Base-by-base conservation (phyloP, 1,139 yeast genomes). In the Pichia sp. region DNA sequence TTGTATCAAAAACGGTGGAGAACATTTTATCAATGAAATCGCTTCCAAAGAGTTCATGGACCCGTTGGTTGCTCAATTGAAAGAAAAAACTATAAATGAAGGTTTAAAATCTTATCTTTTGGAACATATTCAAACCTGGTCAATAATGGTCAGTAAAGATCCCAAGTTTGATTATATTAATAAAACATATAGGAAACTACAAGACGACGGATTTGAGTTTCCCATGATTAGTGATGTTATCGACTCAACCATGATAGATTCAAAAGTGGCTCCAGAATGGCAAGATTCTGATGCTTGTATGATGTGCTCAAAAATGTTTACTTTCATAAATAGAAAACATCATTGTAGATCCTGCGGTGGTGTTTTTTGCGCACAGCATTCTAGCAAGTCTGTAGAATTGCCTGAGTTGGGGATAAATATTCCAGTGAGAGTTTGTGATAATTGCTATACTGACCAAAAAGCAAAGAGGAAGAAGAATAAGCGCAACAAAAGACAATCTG, bases 261-360 rank as follows among this genome's bases (percentile, higher is more conserved):
- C 97, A 1, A 87, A 85, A 58, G 92, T 93, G 5, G 97, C 99
- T 3, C 99, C 99, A 0, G 98, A 92, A 64, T 93, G 99, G 99
- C 85, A 88, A 29, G 99, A 95, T 66, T 85, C 90, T 16, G 96
- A 90, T 64, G 90, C 89, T 11, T 93, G 99, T 69, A 92, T 95
- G 98, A 84, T 89, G 57, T 90, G 98, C 64, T 90, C 95, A 54
- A 82, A 78, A 41, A 75, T 85, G 13, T 93, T 93, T 65, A 77
- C 95, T 1, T 80, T 92, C 70, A 75, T 92, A 61, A 90, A 89
- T 68, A 78, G 99, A 64, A 90, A 93, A 67, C 99, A 93, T 69
- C 99, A 93, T 71, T 93, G 99, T 68, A 79, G 99, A 54, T 87
- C 96, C 52, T 93, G 99, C 72, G 99, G 99, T 30, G 97, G 97